Conservation (phyloP, 1,284 basidiomycete genomes). For the Ustilago trichophora region DNA sequence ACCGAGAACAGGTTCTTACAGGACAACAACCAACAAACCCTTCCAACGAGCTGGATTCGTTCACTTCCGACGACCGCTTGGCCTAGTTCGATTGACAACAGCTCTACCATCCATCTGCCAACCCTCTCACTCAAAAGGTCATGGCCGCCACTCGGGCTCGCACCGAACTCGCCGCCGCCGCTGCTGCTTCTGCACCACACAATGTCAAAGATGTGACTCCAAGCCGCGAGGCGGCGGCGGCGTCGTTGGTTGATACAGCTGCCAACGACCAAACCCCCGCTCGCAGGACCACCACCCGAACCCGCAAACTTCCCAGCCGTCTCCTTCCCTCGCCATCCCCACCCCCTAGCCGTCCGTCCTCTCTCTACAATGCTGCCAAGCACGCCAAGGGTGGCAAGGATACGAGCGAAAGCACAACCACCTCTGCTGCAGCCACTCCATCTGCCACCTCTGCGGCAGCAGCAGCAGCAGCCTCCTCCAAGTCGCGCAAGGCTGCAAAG, state of each 20-base stretch:
- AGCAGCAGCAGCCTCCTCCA: no score
- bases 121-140: no score
- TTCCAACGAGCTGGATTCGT: no score
- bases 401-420: background rate
- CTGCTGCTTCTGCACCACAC: slow-evolving; percentile 18
- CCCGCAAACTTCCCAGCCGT: slow-evolving; percentile 47
- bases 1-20: no score
- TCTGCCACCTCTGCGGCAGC: slow-evolving; percentile 1
- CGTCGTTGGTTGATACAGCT: slow-evolving; percentile 7
- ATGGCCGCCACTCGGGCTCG: slow-evolving; percentile 49
- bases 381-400: slow-evolving; percentile 31
- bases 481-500: slow-evolving; percentile 15
- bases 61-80: background rate
- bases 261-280: slow-evolving; percentile 27
- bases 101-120: no score
- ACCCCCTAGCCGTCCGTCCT: slow-evolving; percentile 35
- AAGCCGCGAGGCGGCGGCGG: slow-evolving; percentile 1
- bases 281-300: slow-evolving; percentile 45
- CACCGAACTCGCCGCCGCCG: slow-evolving; percentile 36
- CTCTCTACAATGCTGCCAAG: slow-evolving; percentile 30
- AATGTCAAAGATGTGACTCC: slow-evolving; percentile 19
- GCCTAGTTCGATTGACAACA: background rate
- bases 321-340: slow-evolving; percentile 49
- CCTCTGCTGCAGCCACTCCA: slow-evolving; percentile 5
- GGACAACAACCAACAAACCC: no score